Evolutionary conservation across 2,329 filamentous ascomycete genomes (phyloP).

Genomic region (Venturia nashicola): DNA sequence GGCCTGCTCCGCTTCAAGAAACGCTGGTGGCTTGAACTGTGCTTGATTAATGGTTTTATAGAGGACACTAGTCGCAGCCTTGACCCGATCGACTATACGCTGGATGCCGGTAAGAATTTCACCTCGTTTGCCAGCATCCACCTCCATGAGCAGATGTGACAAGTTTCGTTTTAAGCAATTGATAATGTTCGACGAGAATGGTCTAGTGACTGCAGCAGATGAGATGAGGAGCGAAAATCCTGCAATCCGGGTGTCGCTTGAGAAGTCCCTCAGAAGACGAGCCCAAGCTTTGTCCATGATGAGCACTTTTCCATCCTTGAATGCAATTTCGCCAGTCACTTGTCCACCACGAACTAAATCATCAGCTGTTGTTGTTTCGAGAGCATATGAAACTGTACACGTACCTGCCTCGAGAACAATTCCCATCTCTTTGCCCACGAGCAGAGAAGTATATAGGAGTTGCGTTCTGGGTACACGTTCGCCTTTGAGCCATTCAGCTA

Average conservation of each 20-base stretch:
- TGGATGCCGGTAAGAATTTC: conserved; percentile 54
- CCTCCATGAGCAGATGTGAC: conserved; percentile 63
- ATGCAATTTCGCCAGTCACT: neutral
- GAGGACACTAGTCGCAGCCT: conserved; percentile 50
- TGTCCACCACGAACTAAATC: neutral
- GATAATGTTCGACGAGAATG: conserved; percentile 53
- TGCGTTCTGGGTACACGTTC: conserved; percentile 3
- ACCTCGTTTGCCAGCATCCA: conserved; percentile 75
- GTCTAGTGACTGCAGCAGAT: conserved; percentile 61
- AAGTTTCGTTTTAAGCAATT: conserved; percentile 52
- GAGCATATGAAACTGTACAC: conserved; percentile 9
- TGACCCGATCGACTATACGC: conserved; percentile 63
- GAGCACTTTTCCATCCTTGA: conserved; percentile 30
- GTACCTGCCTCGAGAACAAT: conserved; percentile 28
- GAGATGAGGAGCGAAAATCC: conserved; percentile 70
- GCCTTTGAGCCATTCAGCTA: conserved; percentile 16
- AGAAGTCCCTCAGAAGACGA: conserved; percentile 24
- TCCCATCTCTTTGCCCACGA: conserved; percentile 34
- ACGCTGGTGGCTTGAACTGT: neutral
- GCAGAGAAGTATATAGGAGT: conserved; percentile 26
- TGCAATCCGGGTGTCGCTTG: conserved; percentile 52
- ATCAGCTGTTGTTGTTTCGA: neutral
- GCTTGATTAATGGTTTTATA: conserved; percentile 13
- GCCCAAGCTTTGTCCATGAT: conserved; percentile 36
- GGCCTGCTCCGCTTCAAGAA: neutral